Evolutionary conservation across 805 yeast species (phyloP).

Genomic region (Candida nanaspora): DNA sequence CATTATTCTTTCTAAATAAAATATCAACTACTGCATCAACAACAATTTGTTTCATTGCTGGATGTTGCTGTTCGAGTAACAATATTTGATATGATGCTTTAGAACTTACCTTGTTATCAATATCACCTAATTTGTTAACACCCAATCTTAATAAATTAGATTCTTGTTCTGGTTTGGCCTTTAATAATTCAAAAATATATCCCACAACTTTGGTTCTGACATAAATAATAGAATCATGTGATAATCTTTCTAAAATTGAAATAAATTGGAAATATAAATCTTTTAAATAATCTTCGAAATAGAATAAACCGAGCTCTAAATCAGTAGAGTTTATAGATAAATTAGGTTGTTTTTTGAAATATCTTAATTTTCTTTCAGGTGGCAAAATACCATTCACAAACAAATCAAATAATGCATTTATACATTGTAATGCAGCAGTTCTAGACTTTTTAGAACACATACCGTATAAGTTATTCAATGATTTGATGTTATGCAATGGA

Average conservation of each 20-base stretch:
- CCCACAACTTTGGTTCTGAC: slow-evolving; percentile 73
- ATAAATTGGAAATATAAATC: slow-evolving; percentile 67
- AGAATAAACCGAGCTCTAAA: slow-evolving; percentile 61
- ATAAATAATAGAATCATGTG: slow-evolving; percentile 88
- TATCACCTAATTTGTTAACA: slow-evolving; percentile 91
- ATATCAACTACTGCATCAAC: slow-evolving; percentile 76
- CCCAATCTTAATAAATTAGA: slow-evolving; percentile 82
- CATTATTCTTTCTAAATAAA: slow-evolving; percentile 65
- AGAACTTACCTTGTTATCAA: slow-evolving; percentile 83
- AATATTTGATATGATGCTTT: slow-evolving; percentile 77
- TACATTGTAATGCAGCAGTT: slow-evolving; percentile 86
- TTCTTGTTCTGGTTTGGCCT: slow-evolving; percentile 93
- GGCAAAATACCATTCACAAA: slow-evolving; percentile 78
- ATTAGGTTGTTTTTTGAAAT: slow-evolving; percentile 71
- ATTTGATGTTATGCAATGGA: slow-evolving; percentile 81
- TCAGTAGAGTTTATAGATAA: slow-evolving; percentile 37
- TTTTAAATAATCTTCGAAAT: slow-evolving; percentile 87
- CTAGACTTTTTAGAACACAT: slow-evolving; percentile 89
- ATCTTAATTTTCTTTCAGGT: slow-evolving; percentile 73
- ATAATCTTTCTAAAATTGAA: slow-evolving; percentile 65
- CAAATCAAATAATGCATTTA: slow-evolving; percentile 85
- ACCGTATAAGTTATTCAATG: slow-evolving; percentile 67
- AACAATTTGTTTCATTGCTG: slow-evolving; percentile 86
- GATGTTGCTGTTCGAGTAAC: slow-evolving; percentile 83
- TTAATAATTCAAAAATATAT: slow-evolving; percentile 73